These are phyloP conservation scores for Penicillium sp. DNA, from an alignment of 2,329 filamentous ascomycete genomes.

Conservation along the genomic window DNA sequence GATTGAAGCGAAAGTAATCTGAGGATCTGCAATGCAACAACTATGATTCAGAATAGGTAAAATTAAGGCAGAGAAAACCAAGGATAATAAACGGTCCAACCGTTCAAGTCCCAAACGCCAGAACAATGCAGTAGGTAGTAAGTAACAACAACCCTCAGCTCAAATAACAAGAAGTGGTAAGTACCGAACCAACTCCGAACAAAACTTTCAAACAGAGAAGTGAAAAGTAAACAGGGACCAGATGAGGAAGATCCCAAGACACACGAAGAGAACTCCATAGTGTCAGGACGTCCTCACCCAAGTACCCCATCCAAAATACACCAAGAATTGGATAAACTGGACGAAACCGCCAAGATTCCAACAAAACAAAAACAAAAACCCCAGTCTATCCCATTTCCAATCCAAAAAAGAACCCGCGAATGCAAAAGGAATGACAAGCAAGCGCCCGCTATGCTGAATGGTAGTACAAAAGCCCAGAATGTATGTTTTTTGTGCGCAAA, in stretches of 20 bases:
- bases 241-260: background rate
- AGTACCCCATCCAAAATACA: constrained; percentile 6
- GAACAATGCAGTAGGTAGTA: constrained; percentile 29
- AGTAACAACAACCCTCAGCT: constrained; percentile 22
- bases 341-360: constrained; percentile 9
- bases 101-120: constrained; percentile 26
- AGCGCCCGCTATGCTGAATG: constrained; percentile 38
- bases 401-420: constrained; percentile 30
- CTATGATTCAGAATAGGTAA: background rate
- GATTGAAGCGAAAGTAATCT: background rate
- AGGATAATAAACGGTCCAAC: constrained; percentile 3
- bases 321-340: constrained; percentile 6
- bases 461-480: constrained; percentile 36
- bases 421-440: constrained; percentile 41
- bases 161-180: constrained; percentile 13
- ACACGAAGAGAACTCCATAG: background rate
- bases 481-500: constrained; percentile 7
- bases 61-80: background rate
- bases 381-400: constrained; percentile 27
- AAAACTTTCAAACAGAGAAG: constrained; percentile 5
- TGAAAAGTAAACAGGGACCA: background rate
- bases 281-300: background rate
- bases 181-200: constrained; percentile 13
- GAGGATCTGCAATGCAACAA: background rate
- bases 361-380: constrained; percentile 16